A percentile compares a stretch with the other conserved stretches of the same genome.
Conservation (phyloP, 2,329 filamentous ascomycete species). For the Hirsutella rhossiliensis region DNA sequence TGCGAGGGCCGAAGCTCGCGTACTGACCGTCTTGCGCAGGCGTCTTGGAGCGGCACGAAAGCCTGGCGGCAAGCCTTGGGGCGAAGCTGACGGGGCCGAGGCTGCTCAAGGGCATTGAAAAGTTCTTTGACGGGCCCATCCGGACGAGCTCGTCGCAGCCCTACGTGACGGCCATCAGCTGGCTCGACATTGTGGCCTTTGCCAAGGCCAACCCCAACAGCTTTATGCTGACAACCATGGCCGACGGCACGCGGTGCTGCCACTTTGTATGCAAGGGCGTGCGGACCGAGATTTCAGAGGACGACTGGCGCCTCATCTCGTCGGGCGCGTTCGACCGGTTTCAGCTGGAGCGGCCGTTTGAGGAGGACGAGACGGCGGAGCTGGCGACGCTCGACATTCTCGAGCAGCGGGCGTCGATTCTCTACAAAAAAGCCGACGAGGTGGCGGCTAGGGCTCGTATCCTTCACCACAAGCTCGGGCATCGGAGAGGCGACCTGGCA, state of each 20-base stretch:
- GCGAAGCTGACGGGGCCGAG: constrained; percentile 74
- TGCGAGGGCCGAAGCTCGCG: constrained; percentile 1
- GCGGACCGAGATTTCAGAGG: constrained; percentile 74
- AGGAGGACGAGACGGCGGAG: constrained; percentile 79
- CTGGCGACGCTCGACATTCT: constrained; percentile 73
- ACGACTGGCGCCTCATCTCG: constrained; percentile 75
- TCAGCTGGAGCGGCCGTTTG: constrained; percentile 67
- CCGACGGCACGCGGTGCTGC: constrained; percentile 60
- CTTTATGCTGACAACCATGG: constrained; percentile 58
- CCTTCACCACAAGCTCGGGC: constrained; percentile 60
- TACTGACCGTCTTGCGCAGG: constrained; percentile 27
- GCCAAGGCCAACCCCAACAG: constrained; percentile 69
- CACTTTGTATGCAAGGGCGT: constrained; percentile 74
- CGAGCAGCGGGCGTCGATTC: constrained; percentile 62
- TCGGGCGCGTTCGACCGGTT: constrained; percentile 71
- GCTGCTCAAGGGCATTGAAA: constrained; percentile 74
- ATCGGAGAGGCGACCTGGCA: constrained; percentile 18
- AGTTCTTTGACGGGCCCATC: constrained; percentile 73
- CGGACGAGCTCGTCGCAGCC: constrained; percentile 40
- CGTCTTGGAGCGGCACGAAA: constrained; percentile 75
- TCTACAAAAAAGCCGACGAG: constrained; percentile 74
- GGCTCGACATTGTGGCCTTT: constrained; percentile 79
- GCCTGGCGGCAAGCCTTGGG: constrained; percentile 73
- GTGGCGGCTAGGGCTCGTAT: constrained; percentile 52
- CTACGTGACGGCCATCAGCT: constrained; percentile 47